These are phyloP conservation scores for Solidago caesia DNA, from an alignment of 129 eudicot species.

Conservation along the genomic window DNA sequence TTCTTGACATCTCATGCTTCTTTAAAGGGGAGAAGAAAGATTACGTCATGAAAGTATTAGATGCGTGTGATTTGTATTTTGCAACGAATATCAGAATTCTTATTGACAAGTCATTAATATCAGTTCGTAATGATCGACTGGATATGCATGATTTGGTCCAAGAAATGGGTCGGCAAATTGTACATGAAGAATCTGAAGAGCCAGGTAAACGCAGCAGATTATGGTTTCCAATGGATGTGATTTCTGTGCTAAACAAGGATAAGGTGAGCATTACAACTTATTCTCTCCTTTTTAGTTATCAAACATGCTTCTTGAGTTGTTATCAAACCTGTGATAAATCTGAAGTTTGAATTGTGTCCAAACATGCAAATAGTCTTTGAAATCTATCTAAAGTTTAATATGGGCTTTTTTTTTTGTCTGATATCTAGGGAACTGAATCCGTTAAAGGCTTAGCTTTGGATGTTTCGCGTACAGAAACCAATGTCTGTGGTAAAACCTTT, in stretches of 20 bases:
- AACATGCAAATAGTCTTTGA: not conserved
- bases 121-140: slow-evolving; percentile 2
- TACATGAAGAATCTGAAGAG: slow-evolving; percentile 26
- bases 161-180: slow-evolving; percentile 51
- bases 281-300: not conserved
- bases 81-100: slow-evolving; percentile 37
- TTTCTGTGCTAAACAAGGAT: slow-evolving; percentile 27
- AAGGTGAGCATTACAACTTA: slow-evolving; percentile 20
- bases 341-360: not conserved
- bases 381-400: not conserved
- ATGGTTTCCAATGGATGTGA: slow-evolving; percentile 36
- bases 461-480: slow-evolving; percentile 4
- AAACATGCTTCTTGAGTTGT: not conserved
- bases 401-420: not conserved
- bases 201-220: slow-evolving; percentile 36
- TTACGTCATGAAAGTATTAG: slow-evolving; percentile 30
- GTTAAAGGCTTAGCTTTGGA: slow-evolving; percentile 33
- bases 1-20: slow-evolving; percentile 42
- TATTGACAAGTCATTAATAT: slow-evolving; percentile 32
- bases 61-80: slow-evolving; percentile 31
- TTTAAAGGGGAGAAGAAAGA: slow-evolving; percentile 33
- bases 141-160: slow-evolving; percentile 43
- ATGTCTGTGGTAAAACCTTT: slow-evolving; percentile 23
- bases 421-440: slow-evolving; percentile 31
- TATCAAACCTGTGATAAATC: not conserved